Evolutionary conservation across 305 asterid genomes (phyloP).

Genomic region (Ilex paraguariensis): DNA sequence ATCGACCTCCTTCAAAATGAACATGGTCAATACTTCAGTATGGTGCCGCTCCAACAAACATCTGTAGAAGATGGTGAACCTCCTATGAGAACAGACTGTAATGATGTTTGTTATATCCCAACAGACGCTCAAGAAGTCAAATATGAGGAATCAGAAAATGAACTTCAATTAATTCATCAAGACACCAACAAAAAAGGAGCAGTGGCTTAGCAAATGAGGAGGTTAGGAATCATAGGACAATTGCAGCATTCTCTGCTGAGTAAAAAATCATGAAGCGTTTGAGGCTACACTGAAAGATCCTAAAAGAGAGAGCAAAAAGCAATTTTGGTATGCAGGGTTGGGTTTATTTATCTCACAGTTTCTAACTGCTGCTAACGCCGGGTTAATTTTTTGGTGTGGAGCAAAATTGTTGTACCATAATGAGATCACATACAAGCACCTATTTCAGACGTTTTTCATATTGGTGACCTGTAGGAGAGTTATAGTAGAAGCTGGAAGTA

Average conservation of each 20-base stretch:
- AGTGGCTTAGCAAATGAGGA: constrained; percentile 58
- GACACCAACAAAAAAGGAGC: constrained; percentile 24
- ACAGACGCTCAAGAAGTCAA: neutral
- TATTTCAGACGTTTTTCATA: constrained; percentile 44
- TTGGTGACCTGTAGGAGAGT: constrained; percentile 44
- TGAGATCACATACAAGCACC: constrained; percentile 26
- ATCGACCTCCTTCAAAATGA: neutral
- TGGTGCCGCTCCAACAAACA: constrained; percentile 1
- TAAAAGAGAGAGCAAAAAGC: constrained; percentile 31
- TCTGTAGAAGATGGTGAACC: neutral
- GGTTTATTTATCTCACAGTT: constrained; percentile 46
- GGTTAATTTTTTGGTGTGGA: constrained; percentile 54
- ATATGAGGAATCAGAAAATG: neutral
- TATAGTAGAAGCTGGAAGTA: constrained; percentile 47
- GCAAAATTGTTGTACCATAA: constrained; percentile 36
- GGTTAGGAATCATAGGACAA: constrained; percentile 42
- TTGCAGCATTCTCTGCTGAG: constrained; percentile 48
- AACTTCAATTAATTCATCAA: neutral
- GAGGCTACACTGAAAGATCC: constrained; percentile 36
- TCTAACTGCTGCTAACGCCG: constrained; percentile 26
- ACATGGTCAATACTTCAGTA: neutral
- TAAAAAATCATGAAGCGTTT: constrained; percentile 31
- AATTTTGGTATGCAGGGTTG: constrained; percentile 52
- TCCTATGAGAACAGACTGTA: neutral
- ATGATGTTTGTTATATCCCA: neutral